Conservation (phyloP, 2,329 filamentous ascomycete species). For the Paraphoma chrysanthemicola region DNA sequence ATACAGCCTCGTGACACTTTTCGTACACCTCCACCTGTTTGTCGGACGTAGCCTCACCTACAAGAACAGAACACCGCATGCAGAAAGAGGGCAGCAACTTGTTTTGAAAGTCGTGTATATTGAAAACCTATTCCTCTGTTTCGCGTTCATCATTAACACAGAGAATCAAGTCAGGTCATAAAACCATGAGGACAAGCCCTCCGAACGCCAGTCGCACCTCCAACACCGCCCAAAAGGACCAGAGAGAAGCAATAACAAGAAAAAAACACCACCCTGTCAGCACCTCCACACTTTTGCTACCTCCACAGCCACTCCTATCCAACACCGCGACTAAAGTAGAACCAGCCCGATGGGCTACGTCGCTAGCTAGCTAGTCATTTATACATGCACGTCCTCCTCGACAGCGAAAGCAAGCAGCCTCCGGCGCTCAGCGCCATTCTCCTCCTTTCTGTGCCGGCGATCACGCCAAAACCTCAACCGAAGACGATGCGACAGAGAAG, state of each 20-base stretch:
- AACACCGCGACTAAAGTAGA: neutral
- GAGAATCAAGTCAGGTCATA: neutral
- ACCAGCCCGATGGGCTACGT: neutral
- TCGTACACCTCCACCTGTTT: neutral
- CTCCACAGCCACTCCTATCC: neutral
- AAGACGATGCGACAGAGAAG: slow-evolving; percentile 25
- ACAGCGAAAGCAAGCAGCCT: neutral
- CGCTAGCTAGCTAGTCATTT: neutral
- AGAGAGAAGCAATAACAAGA: slow-evolving; percentile 1
- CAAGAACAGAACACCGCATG: neutral
- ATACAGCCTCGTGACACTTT: neutral
- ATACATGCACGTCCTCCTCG: neutral
- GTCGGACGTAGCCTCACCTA: neutral
- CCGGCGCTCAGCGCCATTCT: slow-evolving; percentile 24
- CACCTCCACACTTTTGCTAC: neutral
- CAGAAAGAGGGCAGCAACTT: neutral
- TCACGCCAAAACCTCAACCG: slow-evolving; percentile 27
- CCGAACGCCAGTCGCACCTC: neutral
- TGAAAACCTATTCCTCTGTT: neutral
- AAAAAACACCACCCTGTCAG: neutral
- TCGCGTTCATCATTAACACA: neutral
- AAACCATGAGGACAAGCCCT: neutral
- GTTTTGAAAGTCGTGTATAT: neutral
- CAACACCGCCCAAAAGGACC: neutral
- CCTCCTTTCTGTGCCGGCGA: slow-evolving; percentile 9